phyloP scores from a whole-genome alignment of 352 stramenopile genomes.

The Pythium chondricola region DNA sequence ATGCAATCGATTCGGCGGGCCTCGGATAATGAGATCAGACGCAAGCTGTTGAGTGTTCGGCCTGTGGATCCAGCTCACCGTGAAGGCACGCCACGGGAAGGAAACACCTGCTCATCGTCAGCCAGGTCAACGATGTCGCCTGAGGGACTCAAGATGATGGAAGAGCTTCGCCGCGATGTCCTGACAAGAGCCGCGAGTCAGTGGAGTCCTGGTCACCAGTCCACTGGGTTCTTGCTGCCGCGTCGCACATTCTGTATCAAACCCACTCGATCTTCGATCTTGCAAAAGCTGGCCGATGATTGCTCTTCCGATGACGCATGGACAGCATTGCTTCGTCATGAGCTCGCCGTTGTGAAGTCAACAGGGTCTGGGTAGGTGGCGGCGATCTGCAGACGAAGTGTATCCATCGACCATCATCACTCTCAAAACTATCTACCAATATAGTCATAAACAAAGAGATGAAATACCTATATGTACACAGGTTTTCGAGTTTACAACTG shows the following conservation, averaged over 20 bases:
- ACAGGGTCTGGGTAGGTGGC: too few relatives aligned
- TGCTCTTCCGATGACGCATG: conserved; percentile 13
- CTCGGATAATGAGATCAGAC: conserved; percentile 19
- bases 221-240: neutral
- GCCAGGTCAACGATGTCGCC: conserved; percentile 11
- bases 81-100: neutral
- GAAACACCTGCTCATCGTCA: neutral
- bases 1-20: conserved; percentile 1
- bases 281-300: neutral
- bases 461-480: too few relatives aligned
- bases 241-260: conserved; percentile 14
- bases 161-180: conserved; percentile 27
- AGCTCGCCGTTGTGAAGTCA: conserved; percentile 5
- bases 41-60: conserved; percentile 17
- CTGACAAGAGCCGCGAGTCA: conserved; percentile 9
- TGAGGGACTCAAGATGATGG: conserved; percentile 27
- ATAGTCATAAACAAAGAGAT: too few relatives aligned
- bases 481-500: too few relatives aligned
- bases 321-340: conserved; percentile 15
- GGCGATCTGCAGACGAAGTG: too few relatives aligned
- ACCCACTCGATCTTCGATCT: neutral
- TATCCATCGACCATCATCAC: too few relatives aligned
- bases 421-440: too few relatives aligned
- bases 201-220: conserved; percentile 1
- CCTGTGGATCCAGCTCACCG: conserved; percentile 8